Percentiles rank a stretch among this genome's conserved stretches.
phyloP scores from a whole-genome alignment of 164 flowering plant species.

The Aristolochia contorta region DNA sequence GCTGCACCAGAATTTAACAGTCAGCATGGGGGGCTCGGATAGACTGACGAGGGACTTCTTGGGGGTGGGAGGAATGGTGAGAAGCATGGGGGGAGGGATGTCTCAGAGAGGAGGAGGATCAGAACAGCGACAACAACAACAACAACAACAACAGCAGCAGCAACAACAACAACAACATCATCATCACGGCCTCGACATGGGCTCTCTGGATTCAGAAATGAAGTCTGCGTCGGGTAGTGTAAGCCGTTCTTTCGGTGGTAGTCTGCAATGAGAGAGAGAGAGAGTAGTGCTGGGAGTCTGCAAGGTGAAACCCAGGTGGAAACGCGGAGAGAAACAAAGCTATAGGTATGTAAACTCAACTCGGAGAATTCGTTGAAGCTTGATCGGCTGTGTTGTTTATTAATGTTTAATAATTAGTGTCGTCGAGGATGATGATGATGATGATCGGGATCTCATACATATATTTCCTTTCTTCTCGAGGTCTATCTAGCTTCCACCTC shows the following conservation, averaged over 20 bases:
- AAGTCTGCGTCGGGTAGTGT: slow-evolving; percentile 19
- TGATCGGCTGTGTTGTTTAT: slow-evolving; percentile 4
- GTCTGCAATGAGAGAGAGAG: slow-evolving; percentile 24
- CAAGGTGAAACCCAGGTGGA: slow-evolving; percentile 25
- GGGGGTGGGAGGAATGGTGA: slow-evolving; percentile 66
- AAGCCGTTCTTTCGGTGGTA: slow-evolving; percentile 31
- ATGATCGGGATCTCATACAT: slow-evolving; percentile 9
- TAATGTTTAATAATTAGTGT: slow-evolving; percentile 6
- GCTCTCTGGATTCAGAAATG: slow-evolving; percentile 32
- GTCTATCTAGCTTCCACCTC: slow-evolving; percentile 8
- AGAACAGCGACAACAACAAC: slow-evolving; percentile 12
- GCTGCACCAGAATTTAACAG: slow-evolving; percentile 24
- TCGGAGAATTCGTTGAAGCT: slow-evolving; percentile 8
- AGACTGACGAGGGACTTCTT: slow-evolving; percentile 65
- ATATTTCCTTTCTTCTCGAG: slow-evolving; percentile 8
- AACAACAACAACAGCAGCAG: slow-evolving; percentile 1
- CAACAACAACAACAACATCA: no score
- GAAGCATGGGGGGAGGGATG: slow-evolving; percentile 26
- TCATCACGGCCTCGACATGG: slow-evolving; percentile 18
- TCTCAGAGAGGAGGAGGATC: no score
- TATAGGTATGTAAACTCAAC: slow-evolving; percentile 15
- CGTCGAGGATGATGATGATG: not conserved
- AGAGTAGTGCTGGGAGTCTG: slow-evolving; percentile 21
- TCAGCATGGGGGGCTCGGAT: slow-evolving; percentile 38
- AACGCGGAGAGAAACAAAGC: no score